Evolutionary conservation across 2,329 filamentous ascomycete species (phyloP), one percentile per base, ranked within the genome.

Genomic region (Penicillium glabrum): DNA sequence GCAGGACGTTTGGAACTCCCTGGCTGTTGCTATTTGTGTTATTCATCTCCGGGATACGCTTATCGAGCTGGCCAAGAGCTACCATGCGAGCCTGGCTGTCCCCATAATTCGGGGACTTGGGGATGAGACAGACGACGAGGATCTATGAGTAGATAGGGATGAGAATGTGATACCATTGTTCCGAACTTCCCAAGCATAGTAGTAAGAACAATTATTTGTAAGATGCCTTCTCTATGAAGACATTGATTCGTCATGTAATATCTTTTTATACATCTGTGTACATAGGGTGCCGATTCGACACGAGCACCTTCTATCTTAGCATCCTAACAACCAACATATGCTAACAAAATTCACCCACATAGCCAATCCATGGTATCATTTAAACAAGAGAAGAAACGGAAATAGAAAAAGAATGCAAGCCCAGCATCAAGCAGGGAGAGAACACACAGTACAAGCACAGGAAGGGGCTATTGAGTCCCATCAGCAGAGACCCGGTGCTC

Each of bases 1-100:
- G 1, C 81, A 82, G 57, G 84, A 86, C 65, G 83, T 86, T 2
- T 87, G 84, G 84, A 85, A 85, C 64, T 77, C 80, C 5, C 72
- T 86, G 4, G 82, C 83, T 0, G 61, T 86, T 49, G 82, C 83
- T 0, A 83, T 86, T 56, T 72, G 83, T 6, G 74, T 83, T 11
- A 77, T 83, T 59, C 80, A 83, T 65, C 78, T 80, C 52, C 77
- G 83, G 5, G 80, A 81, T 57, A 75, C 78, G 33, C 77, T 83
- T 76, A 61, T 77, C 51, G 69, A 76, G 53, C 70, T 83, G 23
- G 74, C 76, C 41, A 68, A 75, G 35, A 71, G 63, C 9, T 62
- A 68, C 5, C 24, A 48, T n/a, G 58, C 24, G 19, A 48, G 31
- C 61, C 61, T 7, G 58, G 63, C 48, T 51, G 57, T 59, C 31